A percentile compares a stretch with the other conserved stretches of the same genome.
These are phyloP conservation scores for Amanita inopinata DNA, from an alignment of 768 basidiomycete genomes.

Conservation along the genomic window DNA sequence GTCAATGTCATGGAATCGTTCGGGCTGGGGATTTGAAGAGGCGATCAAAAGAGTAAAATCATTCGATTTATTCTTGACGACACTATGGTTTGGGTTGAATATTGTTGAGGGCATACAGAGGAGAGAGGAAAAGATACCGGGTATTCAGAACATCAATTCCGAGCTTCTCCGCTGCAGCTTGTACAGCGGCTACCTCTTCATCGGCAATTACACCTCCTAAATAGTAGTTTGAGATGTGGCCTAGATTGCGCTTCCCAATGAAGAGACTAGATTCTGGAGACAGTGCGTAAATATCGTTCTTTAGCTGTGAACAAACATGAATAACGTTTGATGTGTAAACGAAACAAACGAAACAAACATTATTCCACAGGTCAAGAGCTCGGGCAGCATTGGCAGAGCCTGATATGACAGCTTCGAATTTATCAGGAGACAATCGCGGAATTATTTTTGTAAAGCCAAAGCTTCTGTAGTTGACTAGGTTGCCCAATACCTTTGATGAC, in stretches of 20 bases:
- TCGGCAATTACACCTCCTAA: conserved; percentile 65
- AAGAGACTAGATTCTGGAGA: conserved; percentile 57
- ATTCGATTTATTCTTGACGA: conserved; percentile 54
- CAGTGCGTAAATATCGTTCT: conserved; percentile 62
- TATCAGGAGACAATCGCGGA: conserved; percentile 52
- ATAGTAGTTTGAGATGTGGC: conserved; percentile 83
- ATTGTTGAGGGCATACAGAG: neutral
- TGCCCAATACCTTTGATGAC: conserved; percentile 40
- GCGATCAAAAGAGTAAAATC: conserved; percentile 71
- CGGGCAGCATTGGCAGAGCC: conserved; percentile 49
- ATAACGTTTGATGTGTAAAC: neutral
- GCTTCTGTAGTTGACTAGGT: conserved; percentile 66
- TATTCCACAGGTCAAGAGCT: conserved; percentile 52
- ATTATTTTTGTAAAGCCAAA: conserved; percentile 86
- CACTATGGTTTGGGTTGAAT: conserved; percentile 30
- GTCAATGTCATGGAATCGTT: conserved; percentile 36
- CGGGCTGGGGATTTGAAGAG: conserved; percentile 40
- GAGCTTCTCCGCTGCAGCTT: conserved; percentile 64
- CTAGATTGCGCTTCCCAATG: conserved; percentile 71
- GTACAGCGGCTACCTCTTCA: conserved; percentile 68
- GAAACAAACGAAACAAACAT: conserved; percentile 27
- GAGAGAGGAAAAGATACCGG: conserved; percentile 33
- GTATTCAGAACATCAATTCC: conserved; percentile 77
- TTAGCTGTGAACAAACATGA: conserved; percentile 35
- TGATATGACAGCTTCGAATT: conserved; percentile 54